phyloP scores from a whole-genome alignment of 768 basidiomycete species.

The Trametes cingulata region DNA sequence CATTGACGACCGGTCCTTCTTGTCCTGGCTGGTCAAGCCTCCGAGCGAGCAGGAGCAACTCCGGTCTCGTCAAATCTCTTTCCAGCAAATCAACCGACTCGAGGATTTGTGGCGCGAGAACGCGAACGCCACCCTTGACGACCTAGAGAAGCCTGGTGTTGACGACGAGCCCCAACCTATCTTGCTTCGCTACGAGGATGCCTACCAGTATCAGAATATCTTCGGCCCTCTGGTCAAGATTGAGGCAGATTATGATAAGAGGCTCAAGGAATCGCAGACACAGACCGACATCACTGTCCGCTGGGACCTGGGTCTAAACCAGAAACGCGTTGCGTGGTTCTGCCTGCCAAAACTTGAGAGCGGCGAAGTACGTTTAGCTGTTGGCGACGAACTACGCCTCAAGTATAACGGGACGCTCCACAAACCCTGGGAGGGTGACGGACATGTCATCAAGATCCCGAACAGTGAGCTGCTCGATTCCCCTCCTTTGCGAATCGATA shows the following conservation, averaged over 20 bases:
- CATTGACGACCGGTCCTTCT: constrained; percentile 96
- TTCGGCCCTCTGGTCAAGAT: constrained; percentile 99
- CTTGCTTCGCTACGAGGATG: constrained; percentile 91
- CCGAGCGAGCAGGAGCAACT: constrained; percentile 96
- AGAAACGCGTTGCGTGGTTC: constrained; percentile 99
- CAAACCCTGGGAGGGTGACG: constrained; percentile 95
- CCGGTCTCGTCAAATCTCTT: constrained; percentile 94
- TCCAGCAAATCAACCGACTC: constrained; percentile 94
- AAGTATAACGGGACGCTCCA: constrained; percentile 88
- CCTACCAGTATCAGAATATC: constrained; percentile 99
- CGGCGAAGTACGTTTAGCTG: constrained; percentile 94
- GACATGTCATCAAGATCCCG: constrained; percentile 98
- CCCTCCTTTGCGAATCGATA: neutral
- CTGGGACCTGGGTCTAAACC: constrained; percentile 98
- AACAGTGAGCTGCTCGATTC: constrained; percentile 68
- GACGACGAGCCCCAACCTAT: constrained; percentile 98
- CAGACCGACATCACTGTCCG: constrained; percentile 95
- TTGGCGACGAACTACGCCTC: constrained; percentile 92
- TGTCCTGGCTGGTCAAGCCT: constrained; percentile 99
- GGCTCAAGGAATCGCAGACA: constrained; percentile 96
- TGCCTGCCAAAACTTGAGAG: constrained; percentile 94
- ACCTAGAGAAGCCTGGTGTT: constrained; percentile 95
- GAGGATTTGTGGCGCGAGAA: constrained; percentile 99
- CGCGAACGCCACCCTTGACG: constrained; percentile 90
- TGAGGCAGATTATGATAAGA: constrained; percentile 98